Evolutionary conservation across 768 basidiomycete genomes (phyloP).

Genomic region (Tephrocybe sp.): DNA sequence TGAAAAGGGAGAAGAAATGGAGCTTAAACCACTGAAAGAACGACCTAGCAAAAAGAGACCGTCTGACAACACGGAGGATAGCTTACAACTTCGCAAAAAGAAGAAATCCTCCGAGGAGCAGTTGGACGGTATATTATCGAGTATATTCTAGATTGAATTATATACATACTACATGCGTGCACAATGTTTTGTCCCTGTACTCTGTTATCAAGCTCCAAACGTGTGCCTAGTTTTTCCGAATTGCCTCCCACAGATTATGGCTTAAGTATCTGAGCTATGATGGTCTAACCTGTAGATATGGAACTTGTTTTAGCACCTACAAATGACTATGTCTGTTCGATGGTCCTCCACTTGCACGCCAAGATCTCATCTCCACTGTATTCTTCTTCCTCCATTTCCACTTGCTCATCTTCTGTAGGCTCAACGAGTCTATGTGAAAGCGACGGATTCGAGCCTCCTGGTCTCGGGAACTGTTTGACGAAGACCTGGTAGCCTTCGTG

Average conservation of each 20-base stretch:
- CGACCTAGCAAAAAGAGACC: slow-evolving; percentile 29
- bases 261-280: no score
- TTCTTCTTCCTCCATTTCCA: slow-evolving; percentile 20
- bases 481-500: slow-evolving; percentile 7
- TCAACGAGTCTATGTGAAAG: slow-evolving; percentile 20
- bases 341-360: slow-evolving; percentile 19
- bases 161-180: background rate
- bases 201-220: no score
- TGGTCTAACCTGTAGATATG: no score
- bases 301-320: no score
- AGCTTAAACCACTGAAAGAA: slow-evolving; percentile 34
- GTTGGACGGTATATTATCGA: slow-evolving; percentile 17
- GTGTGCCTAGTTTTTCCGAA: no score
- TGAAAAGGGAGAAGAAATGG: slow-evolving; percentile 55
- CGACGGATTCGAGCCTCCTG: slow-evolving; percentile 18
- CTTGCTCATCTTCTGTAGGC: slow-evolving; percentile 11
- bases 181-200: no score
- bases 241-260: no score
- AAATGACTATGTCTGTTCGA: no score
- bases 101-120: slow-evolving; percentile 22
- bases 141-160: slow-evolving; percentile 15
- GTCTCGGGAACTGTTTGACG: slow-evolving; percentile 19
- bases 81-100: slow-evolving; percentile 25
- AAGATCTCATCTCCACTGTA: slow-evolving; percentile 23
- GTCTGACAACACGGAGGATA: slow-evolving; percentile 20